Conservation (phyloP, 1,284 basidiomycete species). For the Bondarzewia mesenterica region DNA sequence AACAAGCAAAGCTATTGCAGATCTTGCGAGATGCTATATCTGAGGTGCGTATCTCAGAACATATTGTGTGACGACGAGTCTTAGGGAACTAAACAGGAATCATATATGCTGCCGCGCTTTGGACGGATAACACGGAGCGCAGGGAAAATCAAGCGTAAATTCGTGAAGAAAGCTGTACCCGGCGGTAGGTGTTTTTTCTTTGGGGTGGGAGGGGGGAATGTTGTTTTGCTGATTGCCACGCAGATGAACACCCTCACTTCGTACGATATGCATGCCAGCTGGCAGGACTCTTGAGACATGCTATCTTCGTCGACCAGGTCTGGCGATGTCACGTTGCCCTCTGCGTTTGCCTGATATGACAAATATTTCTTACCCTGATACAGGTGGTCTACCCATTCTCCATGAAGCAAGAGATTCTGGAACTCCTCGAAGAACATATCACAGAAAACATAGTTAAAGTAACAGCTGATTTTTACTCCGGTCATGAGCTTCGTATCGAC, state of each 20-base stretch:
- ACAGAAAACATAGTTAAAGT: slow-evolving; percentile 83
- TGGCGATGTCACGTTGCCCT: slow-evolving; percentile 7
- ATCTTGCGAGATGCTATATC: slow-evolving; percentile 72
- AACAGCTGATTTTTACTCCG: not conserved
- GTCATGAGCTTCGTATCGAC: not conserved
- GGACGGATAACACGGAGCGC: slow-evolving; percentile 46
- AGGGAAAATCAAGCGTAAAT: slow-evolving; percentile 48
- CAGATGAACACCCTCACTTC: slow-evolving; percentile 72
- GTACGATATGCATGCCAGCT: slow-evolving; percentile 57
- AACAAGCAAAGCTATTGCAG: slow-evolving; percentile 77
- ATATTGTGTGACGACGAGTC: not conserved
- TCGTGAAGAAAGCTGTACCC: slow-evolving; percentile 54
- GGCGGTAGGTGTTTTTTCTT: slow-evolving; percentile 37
- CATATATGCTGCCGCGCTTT: slow-evolving; percentile 59
- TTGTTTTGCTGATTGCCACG: not conserved
- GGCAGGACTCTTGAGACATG: slow-evolving; percentile 61
- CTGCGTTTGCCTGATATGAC: not conserved
- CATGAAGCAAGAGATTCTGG: slow-evolving; percentile 53
- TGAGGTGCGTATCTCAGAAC: slow-evolving; percentile 38
- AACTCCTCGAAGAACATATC: slow-evolving; percentile 83
- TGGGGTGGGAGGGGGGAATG: not conserved
- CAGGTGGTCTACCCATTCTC: slow-evolving; percentile 56
- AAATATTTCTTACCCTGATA: not conserved
- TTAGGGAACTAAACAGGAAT: slow-evolving; percentile 33
- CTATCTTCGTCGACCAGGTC: slow-evolving; percentile 83